Evolutionary conservation across 805 yeast species (phyloP), one percentile per base, ranked within the genome.

Genomic region (Citeromyces nyonsensis): DNA sequence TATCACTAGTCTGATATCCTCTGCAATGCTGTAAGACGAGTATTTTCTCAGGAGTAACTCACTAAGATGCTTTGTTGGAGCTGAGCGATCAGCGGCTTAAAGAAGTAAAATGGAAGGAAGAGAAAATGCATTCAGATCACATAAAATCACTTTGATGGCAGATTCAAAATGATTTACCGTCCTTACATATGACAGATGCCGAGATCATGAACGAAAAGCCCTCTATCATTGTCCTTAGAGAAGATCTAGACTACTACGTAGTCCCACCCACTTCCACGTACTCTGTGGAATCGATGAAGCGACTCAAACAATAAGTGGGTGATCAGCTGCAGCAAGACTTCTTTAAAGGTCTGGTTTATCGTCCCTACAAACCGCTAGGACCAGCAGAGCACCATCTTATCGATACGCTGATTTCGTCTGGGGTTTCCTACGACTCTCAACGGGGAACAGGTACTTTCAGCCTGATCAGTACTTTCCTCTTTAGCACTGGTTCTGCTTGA

Each of bases 361-460:
- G 51, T 10, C 57, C 62, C 2, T 63, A 62, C 3, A 73, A 69
- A 41, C 59, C 58, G 25, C 52, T 80, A 38, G 86, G 85, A 6
- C 77, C 94, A 10, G 97, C 98, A 1, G 98, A 91, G 52, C 88
- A 81, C 52, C 97, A 88, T 52, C 63, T 91, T 30, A 68, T 83
- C 57, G 96, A 85, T 40, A 91, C 91, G 98, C 65, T 91, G 34
- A 84, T 95, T 45, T 66, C 88, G 0, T 77, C 94, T 0, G 98
- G 98, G 1, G 82, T 85, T 41, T 52, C 59, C 3, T 54, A 66
- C 9, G 60, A 61, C 13, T 83, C 80, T 22, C 44, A 52, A 10
- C 91, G 98, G 98, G 96, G 95, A 76, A 74, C 47, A 63, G 98
- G 39, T 72, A 82, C n/a, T 64, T 78, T 42, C 95, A 86, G 49